These are phyloP conservation scores for Phytopythium mirpurense DNA, from an alignment of 352 stramenopile species.

Conservation along the genomic window DNA sequence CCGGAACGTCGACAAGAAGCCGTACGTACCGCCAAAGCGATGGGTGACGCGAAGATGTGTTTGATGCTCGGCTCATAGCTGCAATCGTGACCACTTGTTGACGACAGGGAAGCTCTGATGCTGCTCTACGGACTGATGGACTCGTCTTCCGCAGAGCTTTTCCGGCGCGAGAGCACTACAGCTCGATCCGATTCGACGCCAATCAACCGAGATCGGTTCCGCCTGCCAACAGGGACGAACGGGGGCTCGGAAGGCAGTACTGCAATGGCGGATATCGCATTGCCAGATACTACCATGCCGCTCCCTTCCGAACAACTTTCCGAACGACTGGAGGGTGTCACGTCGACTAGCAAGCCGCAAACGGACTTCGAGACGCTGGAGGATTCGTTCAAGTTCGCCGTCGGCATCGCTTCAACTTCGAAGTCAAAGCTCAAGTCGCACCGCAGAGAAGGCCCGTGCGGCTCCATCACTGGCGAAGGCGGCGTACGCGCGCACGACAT, in stretches of 20 bases:
- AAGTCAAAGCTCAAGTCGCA: conserved; percentile 25
- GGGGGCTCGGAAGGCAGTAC: neutral
- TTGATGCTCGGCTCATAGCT: too few relatives aligned
- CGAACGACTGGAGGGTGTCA: neutral
- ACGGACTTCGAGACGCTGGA: conserved; percentile 57
- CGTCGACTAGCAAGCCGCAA: conserved; percentile 8
- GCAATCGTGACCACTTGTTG: neutral
- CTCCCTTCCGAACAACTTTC: neutral
- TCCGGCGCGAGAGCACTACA: conserved; percentile 5
- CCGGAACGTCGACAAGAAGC: conserved; percentile 70
- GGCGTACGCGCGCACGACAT: neutral
- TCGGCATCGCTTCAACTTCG: conserved; percentile 47
- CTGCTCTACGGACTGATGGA: conserved; percentile 71
- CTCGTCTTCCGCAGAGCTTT: conserved; percentile 15
- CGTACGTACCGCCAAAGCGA: conserved; percentile 32
- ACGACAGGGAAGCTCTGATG: conserved; percentile 50
- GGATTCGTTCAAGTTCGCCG: conserved; percentile 75
- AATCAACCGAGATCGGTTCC: conserved; percentile 10
- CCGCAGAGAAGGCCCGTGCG: conserved; percentile 2
- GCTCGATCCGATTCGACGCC: neutral
- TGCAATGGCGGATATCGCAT: neutral
- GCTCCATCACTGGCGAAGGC: conserved; percentile 5
- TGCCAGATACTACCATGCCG: neutral
- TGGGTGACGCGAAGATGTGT: too few relatives aligned
- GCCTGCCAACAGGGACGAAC: neutral